Evolutionary conservation across 257 asterid genomes (phyloP).

Genomic region (Jasminum sambac): DNA sequence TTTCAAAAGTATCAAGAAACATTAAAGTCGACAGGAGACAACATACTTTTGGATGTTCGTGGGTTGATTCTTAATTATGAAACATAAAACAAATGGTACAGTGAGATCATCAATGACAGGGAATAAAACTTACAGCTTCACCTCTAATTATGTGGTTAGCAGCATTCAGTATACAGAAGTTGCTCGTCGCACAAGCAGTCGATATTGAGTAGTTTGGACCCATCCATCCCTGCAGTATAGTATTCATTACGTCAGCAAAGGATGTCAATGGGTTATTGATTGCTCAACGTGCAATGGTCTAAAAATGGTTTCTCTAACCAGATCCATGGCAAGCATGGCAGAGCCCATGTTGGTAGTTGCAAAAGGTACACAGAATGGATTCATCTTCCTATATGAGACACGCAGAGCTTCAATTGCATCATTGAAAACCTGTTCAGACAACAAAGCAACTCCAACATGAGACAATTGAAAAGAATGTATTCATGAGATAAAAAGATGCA

Average conservation of each 20-base stretch:
- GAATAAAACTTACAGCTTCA: slow-evolving; percentile 82
- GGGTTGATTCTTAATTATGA: slow-evolving; percentile 11
- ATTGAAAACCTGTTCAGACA: slow-evolving; percentile 66
- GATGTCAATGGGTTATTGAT: slow-evolving; percentile 16
- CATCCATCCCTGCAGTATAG: slow-evolving; percentile 86
- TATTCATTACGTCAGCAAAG: slow-evolving; percentile 29
- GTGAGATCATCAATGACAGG: neutral
- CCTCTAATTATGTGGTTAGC: slow-evolving; percentile 97
- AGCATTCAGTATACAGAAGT: slow-evolving; percentile 90
- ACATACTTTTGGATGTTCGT: slow-evolving; percentile 12
- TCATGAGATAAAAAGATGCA: neutral
- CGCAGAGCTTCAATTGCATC: slow-evolving; percentile 93
- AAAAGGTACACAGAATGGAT: slow-evolving; percentile 96
- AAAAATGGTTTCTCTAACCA: slow-evolving; percentile 42
- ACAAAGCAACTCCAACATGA: slow-evolving; percentile 22
- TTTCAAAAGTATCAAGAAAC: slow-evolving; percentile 28
- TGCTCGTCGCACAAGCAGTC: slow-evolving; percentile 97
- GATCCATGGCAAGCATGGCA: slow-evolving; percentile 96
- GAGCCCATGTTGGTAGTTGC: slow-evolving; percentile 99
- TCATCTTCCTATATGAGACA: slow-evolving; percentile 84
- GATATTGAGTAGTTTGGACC: slow-evolving; percentile 98
- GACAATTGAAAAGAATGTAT: neutral
- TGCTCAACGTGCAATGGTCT: slow-evolving; percentile 15
- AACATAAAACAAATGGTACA: slow-evolving; percentile 14
- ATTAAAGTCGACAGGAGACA: slow-evolving; percentile 1